phyloP scores from a whole-genome alignment of 2,329 filamentous ascomycete species.

The Colletotrichum sp. region DNA sequence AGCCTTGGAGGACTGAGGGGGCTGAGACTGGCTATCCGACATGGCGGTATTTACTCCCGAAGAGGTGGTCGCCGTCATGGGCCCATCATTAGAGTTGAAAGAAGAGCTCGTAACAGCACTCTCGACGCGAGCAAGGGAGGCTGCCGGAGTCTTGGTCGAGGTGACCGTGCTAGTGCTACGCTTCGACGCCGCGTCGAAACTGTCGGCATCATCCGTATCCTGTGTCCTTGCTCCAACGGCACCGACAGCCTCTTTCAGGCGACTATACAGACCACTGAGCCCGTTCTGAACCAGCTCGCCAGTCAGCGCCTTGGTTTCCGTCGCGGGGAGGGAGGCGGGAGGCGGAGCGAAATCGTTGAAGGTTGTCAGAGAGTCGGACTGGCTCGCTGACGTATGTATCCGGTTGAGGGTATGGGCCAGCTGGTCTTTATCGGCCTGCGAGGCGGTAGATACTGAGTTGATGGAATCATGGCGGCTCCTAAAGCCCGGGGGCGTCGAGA shows the following conservation, averaged over 20 bases:
- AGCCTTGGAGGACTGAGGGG: conserved; percentile 49
- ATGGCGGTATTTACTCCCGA: conserved; percentile 34
- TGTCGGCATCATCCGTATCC: conserved; percentile 47
- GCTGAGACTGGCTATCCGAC: conserved; percentile 45
- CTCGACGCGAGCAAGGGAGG: conserved; percentile 47
- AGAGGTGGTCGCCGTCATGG: conserved; percentile 41
- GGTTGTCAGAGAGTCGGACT: conserved; percentile 83
- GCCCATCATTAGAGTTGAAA: conserved; percentile 38
- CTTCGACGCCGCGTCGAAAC: conserved; percentile 47
- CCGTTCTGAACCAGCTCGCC: conserved; percentile 83
- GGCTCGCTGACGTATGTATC: conserved; percentile 89
- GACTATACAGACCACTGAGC: conserved; percentile 86
- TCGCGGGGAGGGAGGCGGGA: conserved; percentile 59
- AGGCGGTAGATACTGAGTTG: conserved; percentile 44
- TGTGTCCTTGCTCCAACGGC: conserved; percentile 57
- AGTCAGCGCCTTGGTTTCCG: conserved; percentile 73
- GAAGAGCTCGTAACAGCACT: conserved; percentile 36
- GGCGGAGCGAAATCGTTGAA: conserved; percentile 90
- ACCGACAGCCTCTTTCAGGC: conserved; percentile 82
- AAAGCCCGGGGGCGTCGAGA: conserved; percentile 34
- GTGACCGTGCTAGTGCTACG: conserved; percentile 47
- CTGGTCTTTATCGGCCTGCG: conserved; percentile 69
- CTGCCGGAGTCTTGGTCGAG: conserved; percentile 44
- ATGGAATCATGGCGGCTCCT: conserved; percentile 43
- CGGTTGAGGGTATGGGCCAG: conserved; percentile 81